A percentile compares a stretch with the other conserved stretches of the same genome.
These are phyloP conservation scores for Phyllosticta paracitricarpa DNA, from an alignment of 2,329 filamentous ascomycete species.

Conservation along the genomic window DNA sequence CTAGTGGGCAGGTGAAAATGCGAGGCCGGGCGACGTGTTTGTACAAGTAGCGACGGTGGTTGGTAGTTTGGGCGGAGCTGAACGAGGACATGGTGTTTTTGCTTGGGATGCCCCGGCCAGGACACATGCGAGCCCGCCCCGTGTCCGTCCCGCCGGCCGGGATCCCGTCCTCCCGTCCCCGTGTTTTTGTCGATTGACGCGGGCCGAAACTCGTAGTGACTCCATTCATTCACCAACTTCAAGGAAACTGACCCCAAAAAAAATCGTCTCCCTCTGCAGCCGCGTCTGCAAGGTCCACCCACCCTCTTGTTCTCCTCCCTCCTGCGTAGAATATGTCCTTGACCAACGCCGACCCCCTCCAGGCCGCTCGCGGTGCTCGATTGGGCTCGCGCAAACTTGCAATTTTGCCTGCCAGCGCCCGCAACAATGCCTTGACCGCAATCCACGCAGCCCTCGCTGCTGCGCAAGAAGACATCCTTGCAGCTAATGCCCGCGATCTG, in stretches of 20 bases:
- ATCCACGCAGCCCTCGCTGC: constrained; percentile 68
- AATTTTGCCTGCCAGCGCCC: constrained; percentile 61
- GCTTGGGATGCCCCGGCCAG: neutral
- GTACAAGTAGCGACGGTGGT: neutral
- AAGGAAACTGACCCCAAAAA: neutral
- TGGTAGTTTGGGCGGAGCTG: neutral
- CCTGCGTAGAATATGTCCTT: constrained; percentile 58
- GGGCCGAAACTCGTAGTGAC: neutral
- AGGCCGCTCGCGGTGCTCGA: constrained; percentile 70
- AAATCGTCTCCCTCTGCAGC: neutral
- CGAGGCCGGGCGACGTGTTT: neutral
- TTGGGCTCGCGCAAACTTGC: constrained; percentile 73
- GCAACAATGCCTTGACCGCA: constrained; percentile 75
- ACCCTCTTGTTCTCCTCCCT: neutral
- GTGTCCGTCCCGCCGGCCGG: neutral
- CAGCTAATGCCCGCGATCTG: constrained; percentile 78
- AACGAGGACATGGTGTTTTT: neutral
- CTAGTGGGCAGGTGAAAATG: neutral
- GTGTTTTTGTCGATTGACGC: neutral
- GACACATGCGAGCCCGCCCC: neutral
- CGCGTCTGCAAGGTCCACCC: neutral
- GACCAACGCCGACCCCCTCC: constrained; percentile 69
- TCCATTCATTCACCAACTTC: neutral
- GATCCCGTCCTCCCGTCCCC: neutral
- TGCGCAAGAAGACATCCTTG: constrained; percentile 65